A percentile compares a stretch with the other conserved stretches of the same genome.
These are phyloP conservation scores for Glycine soja DNA, from an alignment of 306 rosid species.

Conservation along the genomic window DNA sequence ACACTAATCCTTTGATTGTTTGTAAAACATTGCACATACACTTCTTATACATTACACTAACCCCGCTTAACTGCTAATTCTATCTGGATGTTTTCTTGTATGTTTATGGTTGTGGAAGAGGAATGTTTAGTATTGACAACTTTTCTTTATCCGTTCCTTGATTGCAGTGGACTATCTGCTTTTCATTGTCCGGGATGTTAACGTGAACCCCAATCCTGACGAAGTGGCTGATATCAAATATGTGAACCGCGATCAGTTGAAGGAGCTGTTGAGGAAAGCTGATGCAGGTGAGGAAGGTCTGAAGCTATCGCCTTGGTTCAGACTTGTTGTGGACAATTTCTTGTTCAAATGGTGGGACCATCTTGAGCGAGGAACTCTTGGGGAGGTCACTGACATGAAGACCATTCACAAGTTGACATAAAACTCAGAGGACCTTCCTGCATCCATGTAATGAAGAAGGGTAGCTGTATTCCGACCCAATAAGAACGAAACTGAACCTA, in stretches of 20 bases:
- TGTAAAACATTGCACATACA: too few relatives aligned
- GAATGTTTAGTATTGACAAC: conserved; percentile 34
- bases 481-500: conserved; percentile 50
- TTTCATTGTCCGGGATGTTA: conserved; percentile 84
- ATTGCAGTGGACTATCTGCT: conserved; percentile 96
- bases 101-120: conserved; percentile 24
- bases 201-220: conserved; percentile 81
- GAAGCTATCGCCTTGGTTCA: conserved; percentile 99
- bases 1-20: too few relatives aligned
- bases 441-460: background rate
- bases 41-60: too few relatives aligned
- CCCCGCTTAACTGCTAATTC: background rate
- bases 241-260: conserved; percentile 82
- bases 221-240: conserved; percentile 87
- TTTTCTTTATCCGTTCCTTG: conserved; percentile 7
- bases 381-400: conserved; percentile 83
- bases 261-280: conserved; percentile 89
- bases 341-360: conserved; percentile 99
- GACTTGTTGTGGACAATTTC: conserved; percentile 96
- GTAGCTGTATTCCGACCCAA: conserved; percentile 47
- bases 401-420: conserved; percentile 87
- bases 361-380: conserved; percentile 74
- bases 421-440: conserved; percentile 3
- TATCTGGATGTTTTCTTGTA: background rate
- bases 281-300: conserved; percentile 94